Base-by-base conservation (phyloP, 768 basidiomycete species). In the Tricholoma bakamatsutake region DNA sequence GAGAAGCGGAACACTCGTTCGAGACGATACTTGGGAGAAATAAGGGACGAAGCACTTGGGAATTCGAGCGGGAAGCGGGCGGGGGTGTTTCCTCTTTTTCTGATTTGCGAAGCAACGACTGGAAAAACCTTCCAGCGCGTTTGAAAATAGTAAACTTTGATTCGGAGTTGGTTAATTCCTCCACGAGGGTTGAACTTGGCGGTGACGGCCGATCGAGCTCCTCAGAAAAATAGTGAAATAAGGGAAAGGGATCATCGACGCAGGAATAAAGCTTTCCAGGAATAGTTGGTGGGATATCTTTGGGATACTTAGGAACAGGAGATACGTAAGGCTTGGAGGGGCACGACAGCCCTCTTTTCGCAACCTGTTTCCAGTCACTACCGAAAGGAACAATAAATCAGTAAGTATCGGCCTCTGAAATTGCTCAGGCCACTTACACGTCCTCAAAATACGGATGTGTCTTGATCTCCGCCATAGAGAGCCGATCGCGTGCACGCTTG, bases 121-220 rank as follows among this genome's bases (percentile, higher is more conserved):
- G 31, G n/a, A 48, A 48, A 11, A 48, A 17, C 30, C 10, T 31
- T 30, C 46, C n/a, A 17, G n/a, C 15, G 4, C 17, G 28, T n/a
- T 48, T 30, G 8, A 48, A 48, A 6, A 48, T 31, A 17, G n/a
- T 48, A n/a, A 3, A 30, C 9, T 48, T 48, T 30, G 46, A 30
- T 48, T 48, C 30, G 8, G 30, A n/a, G 3, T 48, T 28, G 30
- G 18, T 48, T 30, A 30, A 30, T 30, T 30, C 30, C 17, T 31
- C 46, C 17, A 10, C n/a, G 7, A 24, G 28, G 8, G 7, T 48
- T 9, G 46, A 15, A 7, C 28, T 48, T 11, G 5, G 15, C 31
- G 46, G 46, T 48, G 15, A 48, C 28, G 28, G 28, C 46, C 43
- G 40, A 53, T 53, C 39, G 11, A 42, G n/a, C 52, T 53, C 43